Evolutionary conservation across 257 asterid species (phyloP).

Genomic region (Solanum etuberosum): DNA sequence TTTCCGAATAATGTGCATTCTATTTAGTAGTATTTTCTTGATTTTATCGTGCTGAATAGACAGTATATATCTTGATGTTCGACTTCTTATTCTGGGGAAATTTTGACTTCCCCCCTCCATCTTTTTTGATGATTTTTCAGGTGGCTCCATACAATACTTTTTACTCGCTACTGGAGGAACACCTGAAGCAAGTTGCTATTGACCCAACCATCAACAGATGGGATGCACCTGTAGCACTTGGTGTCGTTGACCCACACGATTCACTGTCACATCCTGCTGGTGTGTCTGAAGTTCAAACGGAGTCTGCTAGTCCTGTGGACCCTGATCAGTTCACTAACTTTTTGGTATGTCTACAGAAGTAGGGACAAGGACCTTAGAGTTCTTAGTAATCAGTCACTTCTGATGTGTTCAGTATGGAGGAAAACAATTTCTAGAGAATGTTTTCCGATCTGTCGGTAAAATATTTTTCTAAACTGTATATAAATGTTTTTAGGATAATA

Average conservation of each 20-base stretch:
- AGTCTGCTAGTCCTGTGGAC: conserved; percentile 72
- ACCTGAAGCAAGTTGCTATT: conserved; percentile 77
- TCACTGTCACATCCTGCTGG: conserved; percentile 98
- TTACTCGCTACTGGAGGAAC: conserved; percentile 78
- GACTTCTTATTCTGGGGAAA: neutral
- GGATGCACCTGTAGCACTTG: conserved; percentile 82
- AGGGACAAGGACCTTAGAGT: neutral
- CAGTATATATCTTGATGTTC: neutral
- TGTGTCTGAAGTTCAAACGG: conserved; percentile 84
- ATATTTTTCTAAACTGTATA: neutral
- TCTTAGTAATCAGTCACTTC: neutral
- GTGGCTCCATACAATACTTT: conserved; percentile 87
- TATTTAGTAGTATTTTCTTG: neutral
- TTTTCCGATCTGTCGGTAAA: neutral
- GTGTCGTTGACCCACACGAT: conserved; percentile 91
- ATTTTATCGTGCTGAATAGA: neutral
- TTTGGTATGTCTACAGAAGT: conserved; percentile 35
- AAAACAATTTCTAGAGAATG: neutral
- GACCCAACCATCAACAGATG: conserved; percentile 70
- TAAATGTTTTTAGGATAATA: neutral
- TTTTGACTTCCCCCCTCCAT: neutral
- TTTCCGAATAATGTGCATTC: neutral
- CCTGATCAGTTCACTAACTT: conserved; percentile 77
- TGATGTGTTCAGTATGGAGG: neutral
- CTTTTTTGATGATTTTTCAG: conserved; percentile 20